Conservation (phyloP, 208 protist species). For the Tritrichomonas musculus region DNA sequence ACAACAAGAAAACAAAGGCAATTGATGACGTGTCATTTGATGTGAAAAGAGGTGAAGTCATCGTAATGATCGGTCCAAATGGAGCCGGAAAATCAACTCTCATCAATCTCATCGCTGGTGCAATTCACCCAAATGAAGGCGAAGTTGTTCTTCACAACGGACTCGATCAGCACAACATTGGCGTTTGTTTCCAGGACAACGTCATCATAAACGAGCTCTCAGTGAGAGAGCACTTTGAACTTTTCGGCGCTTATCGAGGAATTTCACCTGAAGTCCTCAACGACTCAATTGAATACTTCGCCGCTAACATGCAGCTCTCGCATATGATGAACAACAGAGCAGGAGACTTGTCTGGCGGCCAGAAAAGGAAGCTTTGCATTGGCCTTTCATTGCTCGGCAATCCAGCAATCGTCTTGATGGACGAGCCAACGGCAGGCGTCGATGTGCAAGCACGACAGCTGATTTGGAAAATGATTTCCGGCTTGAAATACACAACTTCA, state of each 20-base stretch:
- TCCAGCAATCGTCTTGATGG: not conserved
- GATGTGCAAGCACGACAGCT: not conserved
- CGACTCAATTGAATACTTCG: not conserved
- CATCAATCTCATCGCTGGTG: not conserved
- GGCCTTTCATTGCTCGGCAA: not conserved
- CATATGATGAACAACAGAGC: not conserved
- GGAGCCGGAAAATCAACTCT: not conserved
- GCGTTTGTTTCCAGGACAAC: not conserved
- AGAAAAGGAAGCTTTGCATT: not conserved
- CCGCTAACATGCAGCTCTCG: not conserved
- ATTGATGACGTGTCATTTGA: constrained; percentile 2
- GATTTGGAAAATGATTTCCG: not conserved
- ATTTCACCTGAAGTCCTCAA: not conserved
- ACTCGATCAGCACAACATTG: not conserved
- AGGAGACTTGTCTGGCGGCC: not conserved
- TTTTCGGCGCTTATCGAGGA: not conserved
- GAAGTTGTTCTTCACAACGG: not conserved
- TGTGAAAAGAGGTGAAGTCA: not conserved
- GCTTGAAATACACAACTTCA: not conserved
- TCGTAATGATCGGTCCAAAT: not conserved
- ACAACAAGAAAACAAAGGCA: not conserved
- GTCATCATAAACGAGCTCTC: not conserved
- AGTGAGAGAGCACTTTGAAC: not conserved
- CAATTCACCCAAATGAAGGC: not conserved
- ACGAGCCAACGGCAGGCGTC: constrained; percentile 7